Conservation (phyloP, 2,329 filamentous ascomycete species). For the Aspergillus sp. region DNA sequence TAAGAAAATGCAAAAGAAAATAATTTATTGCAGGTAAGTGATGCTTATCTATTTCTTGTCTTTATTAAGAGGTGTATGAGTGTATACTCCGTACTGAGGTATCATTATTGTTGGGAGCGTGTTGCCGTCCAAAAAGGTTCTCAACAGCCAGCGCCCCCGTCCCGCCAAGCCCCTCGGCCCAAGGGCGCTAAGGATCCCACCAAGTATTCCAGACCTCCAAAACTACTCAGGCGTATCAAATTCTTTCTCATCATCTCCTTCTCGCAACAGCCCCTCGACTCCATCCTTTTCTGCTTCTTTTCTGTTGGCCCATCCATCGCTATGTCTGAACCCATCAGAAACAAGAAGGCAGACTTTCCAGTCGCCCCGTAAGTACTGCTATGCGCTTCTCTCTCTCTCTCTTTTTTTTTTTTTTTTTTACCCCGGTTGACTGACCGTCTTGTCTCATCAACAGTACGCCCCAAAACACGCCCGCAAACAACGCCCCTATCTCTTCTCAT, state of each 20-base stretch:
- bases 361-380: slow-evolving; percentile 55
- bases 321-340: slow-evolving; percentile 64
- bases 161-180: slow-evolving; percentile 36
- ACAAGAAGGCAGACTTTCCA: slow-evolving; percentile 56
- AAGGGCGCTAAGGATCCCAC: slow-evolving; percentile 38
- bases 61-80: too few relatives aligned
- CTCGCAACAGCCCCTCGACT: slow-evolving; percentile 15
- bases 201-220: slow-evolving; percentile 32
- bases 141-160: slow-evolving; percentile 25
- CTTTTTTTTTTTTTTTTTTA: not conserved
- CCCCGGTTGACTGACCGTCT: slow-evolving; percentile 2
- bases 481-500: slow-evolving; percentile 94
- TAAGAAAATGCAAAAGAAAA: too few relatives aligned
- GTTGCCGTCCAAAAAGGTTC: slow-evolving; percentile 21
- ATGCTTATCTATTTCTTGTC: too few relatives aligned
- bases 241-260: slow-evolving; percentile 25
- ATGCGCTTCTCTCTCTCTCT: slow-evolving; percentile 10
- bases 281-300: slow-evolving; percentile 10
- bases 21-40: too few relatives aligned
- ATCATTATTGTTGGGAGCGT: slow-evolving; percentile 24
- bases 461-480: slow-evolving; percentile 93
- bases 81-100: not conserved
- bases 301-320: slow-evolving; percentile 10
- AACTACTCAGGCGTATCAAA: slow-evolving; percentile 29
- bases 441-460: slow-evolving; percentile 64